These are phyloP conservation scores for Liriodendron chinense DNA, from an alignment of 164 flowering plant genomes.

Conservation along the genomic window DNA sequence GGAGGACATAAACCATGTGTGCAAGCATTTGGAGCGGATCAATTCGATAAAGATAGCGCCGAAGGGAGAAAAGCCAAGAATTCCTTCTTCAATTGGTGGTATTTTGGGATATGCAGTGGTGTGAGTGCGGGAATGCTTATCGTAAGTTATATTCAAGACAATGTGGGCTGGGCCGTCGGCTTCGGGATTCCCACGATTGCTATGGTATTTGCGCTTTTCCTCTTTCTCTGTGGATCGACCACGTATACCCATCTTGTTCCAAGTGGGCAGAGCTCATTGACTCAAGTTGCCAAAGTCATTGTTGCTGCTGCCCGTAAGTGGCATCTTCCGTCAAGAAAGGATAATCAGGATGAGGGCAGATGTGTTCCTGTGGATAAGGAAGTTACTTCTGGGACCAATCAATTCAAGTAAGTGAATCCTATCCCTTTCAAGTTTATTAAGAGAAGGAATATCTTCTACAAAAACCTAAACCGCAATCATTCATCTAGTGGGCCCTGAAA, in stretches of 20 bases:
- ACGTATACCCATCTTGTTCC: background rate
- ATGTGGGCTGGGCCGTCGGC: conserved; percentile 6
- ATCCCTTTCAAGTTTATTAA: background rate
- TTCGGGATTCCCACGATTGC: conserved; percentile 3
- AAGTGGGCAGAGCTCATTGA: background rate
- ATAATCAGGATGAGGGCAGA: background rate
- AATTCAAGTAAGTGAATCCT: conserved; percentile 2
- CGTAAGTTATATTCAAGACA: conserved; percentile 10
- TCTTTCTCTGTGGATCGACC: background rate
- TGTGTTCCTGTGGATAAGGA: background rate
- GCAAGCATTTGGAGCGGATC: conserved; percentile 24
- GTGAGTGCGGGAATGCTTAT: background rate
- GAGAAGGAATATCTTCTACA: no score
- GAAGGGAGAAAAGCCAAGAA: conserved; percentile 4
- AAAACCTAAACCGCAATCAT: no score
- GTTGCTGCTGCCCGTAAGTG: conserved; percentile 1
- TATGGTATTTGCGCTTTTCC: conserved; percentile 5
- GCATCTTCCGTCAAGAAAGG: conserved; percentile 2
- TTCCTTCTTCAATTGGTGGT: conserved; percentile 14
- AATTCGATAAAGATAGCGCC: conserved; percentile 6
- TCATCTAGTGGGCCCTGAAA: no score
- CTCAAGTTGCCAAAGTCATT: background rate
- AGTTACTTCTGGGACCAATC: background rate
- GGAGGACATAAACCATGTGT: conserved; percentile 24
- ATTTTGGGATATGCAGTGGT: conserved; percentile 11